Conservation (phyloP, 495 filamentous ascomycete genomes). For the Penicillium goetzii region DNA sequence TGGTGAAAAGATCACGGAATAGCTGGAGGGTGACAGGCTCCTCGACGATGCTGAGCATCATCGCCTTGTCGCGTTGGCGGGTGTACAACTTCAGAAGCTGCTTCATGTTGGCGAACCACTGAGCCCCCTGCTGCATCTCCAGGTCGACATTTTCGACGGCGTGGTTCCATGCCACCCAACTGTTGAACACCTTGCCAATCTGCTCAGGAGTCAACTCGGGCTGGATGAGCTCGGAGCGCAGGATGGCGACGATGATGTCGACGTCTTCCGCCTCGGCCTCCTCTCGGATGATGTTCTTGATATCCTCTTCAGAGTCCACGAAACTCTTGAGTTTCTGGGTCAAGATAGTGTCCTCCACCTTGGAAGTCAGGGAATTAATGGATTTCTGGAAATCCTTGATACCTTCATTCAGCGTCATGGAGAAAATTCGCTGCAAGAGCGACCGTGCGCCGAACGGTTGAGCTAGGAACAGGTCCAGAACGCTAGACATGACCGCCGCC, state of each 20-base stretch:
- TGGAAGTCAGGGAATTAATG: conserved; percentile 73
- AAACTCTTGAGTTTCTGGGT: conserved; percentile 81
- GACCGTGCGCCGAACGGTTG: conserved; percentile 91
- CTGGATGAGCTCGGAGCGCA: conserved; percentile 71
- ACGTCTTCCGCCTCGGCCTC: conserved; percentile 71
- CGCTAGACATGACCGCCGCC: conserved; percentile 89
- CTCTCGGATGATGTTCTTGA: conserved; percentile 72
- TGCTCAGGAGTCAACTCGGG: conserved; percentile 73
- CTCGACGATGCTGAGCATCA: conserved; percentile 96
- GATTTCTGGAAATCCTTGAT: conserved; percentile 81
- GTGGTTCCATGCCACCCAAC: conserved; percentile 95
- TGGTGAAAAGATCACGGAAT: conserved; percentile 95
- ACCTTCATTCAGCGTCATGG: conserved; percentile 87
- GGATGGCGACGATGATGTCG: conserved; percentile 82
- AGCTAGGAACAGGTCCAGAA: conserved; percentile 92
- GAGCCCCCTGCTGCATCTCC: conserved; percentile 83
- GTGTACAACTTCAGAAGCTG: conserved; percentile 92
- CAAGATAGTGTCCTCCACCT: conserved; percentile 79
- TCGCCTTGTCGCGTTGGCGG: conserved; percentile 89
- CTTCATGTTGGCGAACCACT: conserved; percentile 92
- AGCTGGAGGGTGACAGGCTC: conserved; percentile 91
- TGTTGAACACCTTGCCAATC: conserved; percentile 83
- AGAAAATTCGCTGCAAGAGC: conserved; percentile 89
- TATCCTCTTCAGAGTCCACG: conserved; percentile 68
- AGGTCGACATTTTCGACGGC: conserved; percentile 90